A percentile compares a stretch with the other conserved stretches of the same genome.
Evolutionary conservation across 352 stramenopile genomes (phyloP).

Genomic region (Pythium rhizo-oryzae): DNA sequence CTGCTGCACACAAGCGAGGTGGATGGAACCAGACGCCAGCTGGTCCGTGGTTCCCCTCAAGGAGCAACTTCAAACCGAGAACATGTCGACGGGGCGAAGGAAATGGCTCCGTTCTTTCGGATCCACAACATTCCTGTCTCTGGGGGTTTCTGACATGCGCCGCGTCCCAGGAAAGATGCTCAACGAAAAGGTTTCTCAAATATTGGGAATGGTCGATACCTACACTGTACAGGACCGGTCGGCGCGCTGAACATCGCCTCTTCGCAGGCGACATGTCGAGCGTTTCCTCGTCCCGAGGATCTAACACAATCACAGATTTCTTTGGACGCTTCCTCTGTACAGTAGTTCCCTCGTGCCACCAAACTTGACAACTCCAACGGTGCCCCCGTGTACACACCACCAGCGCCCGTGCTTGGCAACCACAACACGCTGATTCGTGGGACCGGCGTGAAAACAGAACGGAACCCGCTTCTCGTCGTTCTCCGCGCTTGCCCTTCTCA

Average conservation of each 20-base stretch:
- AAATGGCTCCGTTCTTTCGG: slow-evolving; percentile 16
- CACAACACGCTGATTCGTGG: background rate
- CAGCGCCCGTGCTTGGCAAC: background rate
- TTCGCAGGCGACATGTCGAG: slow-evolving; percentile 14
- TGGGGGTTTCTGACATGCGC: slow-evolving; percentile 23
- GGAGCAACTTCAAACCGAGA: slow-evolving; percentile 17
- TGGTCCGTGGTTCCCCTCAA: slow-evolving; percentile 6
- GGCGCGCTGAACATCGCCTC: background rate
- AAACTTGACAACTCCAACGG: no score
- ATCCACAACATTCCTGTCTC: slow-evolving; percentile 16
- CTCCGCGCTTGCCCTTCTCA: background rate
- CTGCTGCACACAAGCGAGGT: background rate
- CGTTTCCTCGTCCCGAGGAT: background rate
- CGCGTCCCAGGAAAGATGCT: slow-evolving; percentile 16
- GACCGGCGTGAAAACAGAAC: background rate
- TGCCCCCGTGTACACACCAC: background rate
- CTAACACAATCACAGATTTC: slow-evolving; percentile 10
- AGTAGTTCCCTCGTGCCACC: no score
- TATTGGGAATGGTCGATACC: background rate
- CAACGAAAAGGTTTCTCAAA: slow-evolving; percentile 6
- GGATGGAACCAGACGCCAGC: slow-evolving; percentile 16
- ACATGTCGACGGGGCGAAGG: slow-evolving; percentile 22
- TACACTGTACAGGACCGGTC: background rate
- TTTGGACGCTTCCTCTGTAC: background rate
- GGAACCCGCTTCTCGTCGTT: background rate